phyloP scores from a whole-genome alignment of 2,329 filamentous ascomycete species.

The Alternaria hordeiaustralica region DNA sequence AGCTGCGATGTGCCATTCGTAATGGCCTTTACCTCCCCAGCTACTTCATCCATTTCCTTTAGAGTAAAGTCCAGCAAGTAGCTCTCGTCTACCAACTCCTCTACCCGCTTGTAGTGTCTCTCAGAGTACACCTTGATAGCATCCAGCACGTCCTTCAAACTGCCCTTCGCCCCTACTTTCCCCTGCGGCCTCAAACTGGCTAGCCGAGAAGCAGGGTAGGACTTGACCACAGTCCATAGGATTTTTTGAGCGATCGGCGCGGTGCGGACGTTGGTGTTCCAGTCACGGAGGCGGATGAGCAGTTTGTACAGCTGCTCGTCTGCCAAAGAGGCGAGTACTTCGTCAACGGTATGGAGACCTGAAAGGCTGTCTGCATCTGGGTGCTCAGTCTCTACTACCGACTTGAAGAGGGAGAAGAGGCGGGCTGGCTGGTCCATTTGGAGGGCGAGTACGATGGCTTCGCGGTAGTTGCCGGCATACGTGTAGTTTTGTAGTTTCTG shows the following conservation, averaged over 20 bases:
- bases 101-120: slow-evolving; percentile 86
- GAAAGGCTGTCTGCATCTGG: slow-evolving; percentile 69
- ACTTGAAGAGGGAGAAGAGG: slow-evolving; percentile 81
- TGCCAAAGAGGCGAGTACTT: slow-evolving; percentile 78
- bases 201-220: slow-evolving; percentile 80
- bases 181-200: slow-evolving; percentile 64
- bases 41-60: slow-evolving; percentile 83
- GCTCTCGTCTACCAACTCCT: slow-evolving; percentile 91
- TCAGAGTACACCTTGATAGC: slow-evolving; percentile 92
- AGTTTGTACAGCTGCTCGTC: slow-evolving; percentile 87
- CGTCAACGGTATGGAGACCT: slow-evolving; percentile 74
- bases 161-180: slow-evolving; percentile 45
- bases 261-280: slow-evolving; percentile 95
- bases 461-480: slow-evolving; percentile 82
- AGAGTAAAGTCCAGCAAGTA: slow-evolving; percentile 94
- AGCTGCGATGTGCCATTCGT: slow-evolving; percentile 34
- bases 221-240: slow-evolving; percentile 77
- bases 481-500: slow-evolving; percentile 95
- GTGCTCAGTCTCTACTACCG: slow-evolving; percentile 70
- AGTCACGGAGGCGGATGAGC: slow-evolving; percentile 83
- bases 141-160: slow-evolving; percentile 80
- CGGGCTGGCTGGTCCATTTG: slow-evolving; percentile 93
- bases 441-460: slow-evolving; percentile 89
- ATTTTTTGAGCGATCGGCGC: slow-evolving; percentile 85
- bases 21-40: slow-evolving; percentile 31